A percentile compares a stretch with the other conserved stretches of the same genome.
Conservation (phyloP, 805 yeast species). For the Alloascoidea hylecoeti region DNA sequence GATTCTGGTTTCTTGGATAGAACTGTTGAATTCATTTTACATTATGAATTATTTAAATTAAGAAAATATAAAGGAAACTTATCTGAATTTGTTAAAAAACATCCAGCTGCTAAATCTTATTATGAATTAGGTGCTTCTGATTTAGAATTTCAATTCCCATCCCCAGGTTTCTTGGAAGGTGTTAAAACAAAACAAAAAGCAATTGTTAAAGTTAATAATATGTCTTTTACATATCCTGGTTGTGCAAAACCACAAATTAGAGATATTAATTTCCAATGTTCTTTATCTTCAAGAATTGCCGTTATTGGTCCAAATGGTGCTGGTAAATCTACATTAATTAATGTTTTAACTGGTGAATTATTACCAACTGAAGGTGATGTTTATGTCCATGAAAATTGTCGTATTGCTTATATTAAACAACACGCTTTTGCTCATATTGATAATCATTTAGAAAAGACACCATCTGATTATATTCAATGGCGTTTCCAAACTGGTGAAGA, state of each 20-base stretch:
- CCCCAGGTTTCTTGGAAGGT: slow-evolving; percentile 99
- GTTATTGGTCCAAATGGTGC: slow-evolving; percentile 99
- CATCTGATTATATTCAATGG: slow-evolving; percentile 99
- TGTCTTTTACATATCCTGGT: slow-evolving; percentile 99
- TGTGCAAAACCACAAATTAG: slow-evolving; percentile 88
- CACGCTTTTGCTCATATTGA: slow-evolving; percentile 99
- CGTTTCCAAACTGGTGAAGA: slow-evolving; percentile 99
- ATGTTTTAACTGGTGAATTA: slow-evolving; percentile 98
- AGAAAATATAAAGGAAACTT: slow-evolving; percentile 99
- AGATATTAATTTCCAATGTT: slow-evolving; percentile 96
- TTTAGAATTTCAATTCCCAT: slow-evolving; percentile 95
- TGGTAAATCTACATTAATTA: slow-evolving; percentile 98
- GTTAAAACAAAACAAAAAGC: slow-evolving; percentile 99
- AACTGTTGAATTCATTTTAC: slow-evolving; percentile 95
- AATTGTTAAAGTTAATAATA: slow-evolving; percentile 92
- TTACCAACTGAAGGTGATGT: slow-evolving; percentile 98
- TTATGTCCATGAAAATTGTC: slow-evolving; percentile 98
- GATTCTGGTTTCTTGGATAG: slow-evolving; percentile 99
- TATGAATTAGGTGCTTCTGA: slow-evolving; percentile 98
- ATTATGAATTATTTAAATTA: slow-evolving; percentile 99
- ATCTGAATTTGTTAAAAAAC: slow-evolving; percentile 96
- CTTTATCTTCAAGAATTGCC: slow-evolving; percentile 98
- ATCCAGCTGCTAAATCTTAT: slow-evolving; percentile 98
- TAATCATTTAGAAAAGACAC: slow-evolving; percentile 97
- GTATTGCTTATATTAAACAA: slow-evolving; percentile 99